A percentile compares a stretch with the other conserved stretches of the same genome.
Evolutionary conservation across 1,284 basidiomycete species (phyloP).

Genomic region (Heimioporus retisporus): DNA sequence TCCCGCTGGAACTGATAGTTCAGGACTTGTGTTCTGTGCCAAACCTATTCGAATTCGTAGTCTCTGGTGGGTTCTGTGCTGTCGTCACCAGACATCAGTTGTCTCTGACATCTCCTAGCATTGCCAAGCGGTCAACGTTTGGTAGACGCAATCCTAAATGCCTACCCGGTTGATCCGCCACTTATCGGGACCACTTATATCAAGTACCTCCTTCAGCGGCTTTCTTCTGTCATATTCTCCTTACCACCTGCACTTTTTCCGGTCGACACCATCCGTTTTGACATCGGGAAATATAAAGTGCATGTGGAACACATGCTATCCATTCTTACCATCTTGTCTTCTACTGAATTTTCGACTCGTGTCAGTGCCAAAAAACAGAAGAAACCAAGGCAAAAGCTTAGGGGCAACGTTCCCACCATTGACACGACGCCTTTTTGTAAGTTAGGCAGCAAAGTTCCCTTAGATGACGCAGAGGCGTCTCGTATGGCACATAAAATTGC

Average conservation of each 20-base stretch:
- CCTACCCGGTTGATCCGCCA: constrained; percentile 32
- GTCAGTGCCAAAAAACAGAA: constrained; percentile 28
- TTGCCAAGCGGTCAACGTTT: constrained; percentile 22
- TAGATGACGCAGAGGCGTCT: constrained; percentile 31
- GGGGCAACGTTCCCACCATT: constrained; percentile 13
- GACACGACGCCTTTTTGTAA: constrained; percentile 40
- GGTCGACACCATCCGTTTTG: constrained; percentile 11
- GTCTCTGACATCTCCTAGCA: constrained; percentile 23
- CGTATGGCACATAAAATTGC: constrained; percentile 33
- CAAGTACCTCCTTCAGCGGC: constrained; percentile 23
- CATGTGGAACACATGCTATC: constrained; percentile 34
- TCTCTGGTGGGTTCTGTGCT: constrained; percentile 34
- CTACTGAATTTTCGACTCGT: constrained; percentile 21
- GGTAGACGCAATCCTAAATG: constrained; percentile 26
- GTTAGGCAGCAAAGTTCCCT: constrained; percentile 39
- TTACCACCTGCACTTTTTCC: constrained; percentile 29
- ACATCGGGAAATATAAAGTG: constrained; percentile 28
- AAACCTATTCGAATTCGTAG: constrained; percentile 39
- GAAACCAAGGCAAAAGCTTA: constrained; percentile 24
- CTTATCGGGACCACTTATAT: constrained; percentile 25
- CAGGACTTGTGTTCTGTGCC: constrained; percentile 40
- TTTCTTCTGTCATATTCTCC: constrained; percentile 32
- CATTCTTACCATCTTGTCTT: constrained; percentile 25
- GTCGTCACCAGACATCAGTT: not conserved
- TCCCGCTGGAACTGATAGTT: constrained; percentile 37